A percentile compares a stretch with the other conserved stretches of the same genome.
phyloP scores from a whole-genome alignment of 1,284 basidiomycete genomes.

The Leccinum griseonigrum region DNA sequence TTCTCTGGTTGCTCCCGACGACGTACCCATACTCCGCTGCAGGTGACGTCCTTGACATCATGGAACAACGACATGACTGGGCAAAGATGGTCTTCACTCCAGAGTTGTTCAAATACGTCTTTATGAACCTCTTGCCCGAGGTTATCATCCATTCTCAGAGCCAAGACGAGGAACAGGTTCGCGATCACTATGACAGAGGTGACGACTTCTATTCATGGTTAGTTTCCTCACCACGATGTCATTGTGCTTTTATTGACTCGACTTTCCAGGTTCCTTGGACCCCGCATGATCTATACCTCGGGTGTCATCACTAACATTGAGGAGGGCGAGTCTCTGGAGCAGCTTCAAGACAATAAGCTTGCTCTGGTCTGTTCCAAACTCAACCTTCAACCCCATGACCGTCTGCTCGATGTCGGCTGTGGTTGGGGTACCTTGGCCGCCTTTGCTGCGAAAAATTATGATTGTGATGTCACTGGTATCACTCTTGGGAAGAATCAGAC shows the following conservation, averaged over 20 bases:
- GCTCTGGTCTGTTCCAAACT: slow-evolving; percentile 95
- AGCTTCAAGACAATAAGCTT: slow-evolving; percentile 99
- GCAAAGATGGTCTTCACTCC: slow-evolving; percentile 84
- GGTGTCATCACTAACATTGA: slow-evolving; percentile 82
- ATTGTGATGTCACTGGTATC: slow-evolving; percentile 92
- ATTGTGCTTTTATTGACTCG: background rate
- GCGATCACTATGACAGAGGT: slow-evolving; percentile 96
- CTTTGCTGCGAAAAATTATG: slow-evolving; percentile 97
- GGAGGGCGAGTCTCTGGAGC: slow-evolving; percentile 84
- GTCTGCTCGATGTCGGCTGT: slow-evolving; percentile 92
- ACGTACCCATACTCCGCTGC: slow-evolving; percentile 10
- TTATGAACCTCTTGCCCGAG: slow-evolving; percentile 87
- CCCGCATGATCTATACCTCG: slow-evolving; percentile 97
- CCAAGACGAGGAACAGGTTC: slow-evolving; percentile 96
- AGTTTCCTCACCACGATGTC: slow-evolving; percentile 4
- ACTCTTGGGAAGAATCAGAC: slow-evolving; percentile 92
- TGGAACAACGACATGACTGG: slow-evolving; percentile 98
- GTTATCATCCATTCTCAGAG: slow-evolving; percentile 87
- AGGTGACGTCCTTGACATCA: slow-evolving; percentile 91
- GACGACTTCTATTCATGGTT: slow-evolving; percentile 93
- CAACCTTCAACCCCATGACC: slow-evolving; percentile 79
- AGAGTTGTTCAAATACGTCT: slow-evolving; percentile 93
- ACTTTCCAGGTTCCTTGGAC: slow-evolving; percentile 77
- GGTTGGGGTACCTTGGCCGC: slow-evolving; percentile 97
- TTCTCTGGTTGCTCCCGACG: slow-evolving; percentile 5